phyloP scores from a whole-genome alignment of 148 eudicot species.

The Rhododendron williamsianum region DNA sequence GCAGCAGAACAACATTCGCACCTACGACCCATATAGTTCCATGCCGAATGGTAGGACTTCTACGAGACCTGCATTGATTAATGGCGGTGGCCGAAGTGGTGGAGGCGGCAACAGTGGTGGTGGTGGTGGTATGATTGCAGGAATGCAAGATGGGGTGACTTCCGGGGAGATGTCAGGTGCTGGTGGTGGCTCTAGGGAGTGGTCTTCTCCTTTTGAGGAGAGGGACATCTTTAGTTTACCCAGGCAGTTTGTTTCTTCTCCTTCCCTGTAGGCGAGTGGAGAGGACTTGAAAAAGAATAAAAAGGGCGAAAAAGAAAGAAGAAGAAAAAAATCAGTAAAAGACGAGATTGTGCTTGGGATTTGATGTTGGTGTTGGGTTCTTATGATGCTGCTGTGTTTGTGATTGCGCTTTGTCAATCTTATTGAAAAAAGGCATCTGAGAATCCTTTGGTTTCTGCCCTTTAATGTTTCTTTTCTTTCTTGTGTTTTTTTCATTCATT shows the following conservation, averaged over 20 bases:
- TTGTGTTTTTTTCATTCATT: background rate
- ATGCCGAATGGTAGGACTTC: slow-evolving; percentile 33
- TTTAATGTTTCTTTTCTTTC: background rate
- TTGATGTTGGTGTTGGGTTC: slow-evolving; percentile 43
- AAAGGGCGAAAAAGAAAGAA: slow-evolving; percentile 13
- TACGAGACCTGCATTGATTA: slow-evolving; percentile 48
- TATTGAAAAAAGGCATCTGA: slow-evolving; percentile 25
- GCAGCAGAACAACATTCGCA: slow-evolving; percentile 27
- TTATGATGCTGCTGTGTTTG: slow-evolving; percentile 23
- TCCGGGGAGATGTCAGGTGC: slow-evolving; percentile 33
- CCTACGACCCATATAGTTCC: slow-evolving; percentile 39
- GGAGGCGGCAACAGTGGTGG: slow-evolving; percentile 16
- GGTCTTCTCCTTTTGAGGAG: slow-evolving; percentile 97
- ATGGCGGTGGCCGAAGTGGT: slow-evolving; percentile 15
- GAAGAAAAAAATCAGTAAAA: slow-evolving; percentile 2
- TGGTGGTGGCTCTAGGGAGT: slow-evolving; percentile 60
- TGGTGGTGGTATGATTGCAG: slow-evolving; percentile 37
- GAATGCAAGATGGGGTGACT: slow-evolving; percentile 48
- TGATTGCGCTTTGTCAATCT: slow-evolving; percentile 22
- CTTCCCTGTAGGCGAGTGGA: slow-evolving; percentile 63
- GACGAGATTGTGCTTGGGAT: slow-evolving; percentile 41
- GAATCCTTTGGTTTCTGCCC: slow-evolving; percentile 7
- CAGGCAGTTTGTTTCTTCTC: slow-evolving; percentile 95
- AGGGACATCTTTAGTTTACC: slow-evolving; percentile 84
- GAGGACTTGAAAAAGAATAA: slow-evolving; percentile 35